Evolutionary conservation across 345 rosid species (phyloP).

Genomic region (Lepidium sativum): DNA sequence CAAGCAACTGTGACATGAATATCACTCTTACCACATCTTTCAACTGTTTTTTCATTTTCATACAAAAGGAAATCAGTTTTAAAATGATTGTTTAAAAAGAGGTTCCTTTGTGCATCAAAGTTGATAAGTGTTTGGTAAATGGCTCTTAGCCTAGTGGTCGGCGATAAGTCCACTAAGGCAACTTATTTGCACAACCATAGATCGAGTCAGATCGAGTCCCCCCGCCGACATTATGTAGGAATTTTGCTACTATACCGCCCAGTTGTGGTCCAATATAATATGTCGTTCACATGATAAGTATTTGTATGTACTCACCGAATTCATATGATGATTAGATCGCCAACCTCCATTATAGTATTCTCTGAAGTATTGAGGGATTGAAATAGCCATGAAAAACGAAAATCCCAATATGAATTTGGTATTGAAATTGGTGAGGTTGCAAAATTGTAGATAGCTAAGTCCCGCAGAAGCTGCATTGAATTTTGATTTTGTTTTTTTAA

Average conservation of each 20-base stretch:
- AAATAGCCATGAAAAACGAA: slow-evolving; percentile 49
- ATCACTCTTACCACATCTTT: slow-evolving; percentile 41
- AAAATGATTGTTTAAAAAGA: no score
- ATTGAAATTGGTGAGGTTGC: slow-evolving; percentile 52
- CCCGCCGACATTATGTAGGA: no score
- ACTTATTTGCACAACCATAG: no score
- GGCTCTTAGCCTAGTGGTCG: no score
- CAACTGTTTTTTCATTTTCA: slow-evolving; percentile 34
- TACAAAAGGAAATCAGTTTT: background rate
- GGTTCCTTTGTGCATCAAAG: no score
- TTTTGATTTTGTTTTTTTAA: background rate
- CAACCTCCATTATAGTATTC: slow-evolving; percentile 38
- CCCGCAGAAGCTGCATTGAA: slow-evolving; percentile 42
- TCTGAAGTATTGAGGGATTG: slow-evolving; percentile 53
- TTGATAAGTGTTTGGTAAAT: no score
- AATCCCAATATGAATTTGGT: slow-evolving; percentile 48
- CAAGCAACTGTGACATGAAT: slow-evolving; percentile 56
- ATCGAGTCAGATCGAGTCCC: no score
- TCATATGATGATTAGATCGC: slow-evolving; percentile 21
- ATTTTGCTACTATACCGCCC: no score
- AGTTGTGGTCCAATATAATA: no score
- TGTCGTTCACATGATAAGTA: no score
- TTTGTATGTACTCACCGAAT: slow-evolving; percentile 32
- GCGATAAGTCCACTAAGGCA: no score
- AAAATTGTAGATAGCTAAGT: slow-evolving; percentile 47